These are phyloP conservation scores for Aspergillus baeticus DNA, from an alignment of 495 filamentous ascomycete genomes.

Conservation along the genomic window DNA sequence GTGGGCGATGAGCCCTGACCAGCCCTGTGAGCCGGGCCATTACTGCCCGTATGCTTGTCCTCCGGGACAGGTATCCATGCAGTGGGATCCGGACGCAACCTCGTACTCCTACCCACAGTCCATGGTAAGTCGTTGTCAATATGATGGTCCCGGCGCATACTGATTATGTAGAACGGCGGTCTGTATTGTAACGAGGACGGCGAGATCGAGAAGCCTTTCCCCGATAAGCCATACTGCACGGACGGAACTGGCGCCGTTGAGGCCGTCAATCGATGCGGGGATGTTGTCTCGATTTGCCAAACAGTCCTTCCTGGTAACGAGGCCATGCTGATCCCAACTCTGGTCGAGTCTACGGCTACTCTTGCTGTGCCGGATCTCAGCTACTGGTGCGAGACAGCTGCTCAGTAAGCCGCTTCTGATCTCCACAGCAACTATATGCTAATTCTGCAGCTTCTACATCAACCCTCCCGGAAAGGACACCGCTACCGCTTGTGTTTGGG, in stretches of 20 bases:
- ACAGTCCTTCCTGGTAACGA: conserved; percentile 85
- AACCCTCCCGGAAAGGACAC: conserved; percentile 67
- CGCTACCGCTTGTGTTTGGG: conserved; percentile 70
- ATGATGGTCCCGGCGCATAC: not conserved
- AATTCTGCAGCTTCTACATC: conserved; percentile 63
- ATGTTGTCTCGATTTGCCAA: conserved; percentile 72
- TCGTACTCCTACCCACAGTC: conserved; percentile 68
- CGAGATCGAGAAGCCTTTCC: conserved; percentile 69
- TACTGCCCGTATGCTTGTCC: conserved; percentile 82
- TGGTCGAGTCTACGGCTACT: conserved; percentile 51
- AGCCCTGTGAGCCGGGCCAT: conserved; percentile 63
- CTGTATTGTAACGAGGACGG: conserved; percentile 71
- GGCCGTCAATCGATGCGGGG: conserved; percentile 61
- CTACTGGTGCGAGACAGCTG: conserved; percentile 73
- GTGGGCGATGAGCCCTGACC: conserved; percentile 81
- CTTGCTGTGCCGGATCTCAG: conserved; percentile 68
- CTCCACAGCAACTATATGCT: not conserved
- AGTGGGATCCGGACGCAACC: conserved; percentile 73
- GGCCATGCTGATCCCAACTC: conserved; percentile 81
- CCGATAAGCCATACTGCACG: conserved; percentile 66
- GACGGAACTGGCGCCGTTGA: conserved; percentile 65
- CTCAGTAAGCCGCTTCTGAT: conserved; percentile 58
- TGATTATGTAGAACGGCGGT: conserved; percentile 62
- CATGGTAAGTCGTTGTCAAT: conserved; percentile 56
- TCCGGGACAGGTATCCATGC: conserved; percentile 71